Evolutionary conservation across 768 basidiomycete genomes (phyloP).

Genomic region (Rhodotorula paludigena): DNA sequence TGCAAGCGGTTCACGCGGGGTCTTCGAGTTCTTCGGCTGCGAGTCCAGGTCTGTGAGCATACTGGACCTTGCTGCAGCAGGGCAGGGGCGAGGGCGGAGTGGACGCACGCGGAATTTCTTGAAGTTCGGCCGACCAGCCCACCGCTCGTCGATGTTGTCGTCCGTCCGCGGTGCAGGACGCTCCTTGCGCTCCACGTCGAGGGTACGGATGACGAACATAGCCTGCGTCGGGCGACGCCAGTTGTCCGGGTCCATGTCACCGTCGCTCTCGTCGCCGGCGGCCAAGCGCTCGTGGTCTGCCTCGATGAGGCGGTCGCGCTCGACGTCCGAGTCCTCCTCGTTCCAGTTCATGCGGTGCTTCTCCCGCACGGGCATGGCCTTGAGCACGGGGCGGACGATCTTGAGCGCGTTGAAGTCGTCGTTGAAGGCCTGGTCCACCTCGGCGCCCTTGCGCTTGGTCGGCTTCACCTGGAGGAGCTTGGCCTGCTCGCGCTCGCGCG

Average conservation of each 20-base stretch:
- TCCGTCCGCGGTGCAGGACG: conserved; percentile 4
- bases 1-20: conserved; percentile 4
- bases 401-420: conserved; percentile 41
- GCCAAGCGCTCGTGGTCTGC: conserved; percentile 16
- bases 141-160: conserved; percentile 10
- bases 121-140: conserved; percentile 29
- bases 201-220: conserved; percentile 28
- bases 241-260: conserved; percentile 29
- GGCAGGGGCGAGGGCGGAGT: too few relatives aligned
- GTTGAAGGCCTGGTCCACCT: conserved; percentile 25
- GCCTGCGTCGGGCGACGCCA: conserved; percentile 29
- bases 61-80: too few relatives aligned
- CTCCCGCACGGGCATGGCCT: conserved; percentile 17
- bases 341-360: conserved; percentile 23
- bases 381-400: conserved; percentile 27
- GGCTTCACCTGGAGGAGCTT: conserved; percentile 32
- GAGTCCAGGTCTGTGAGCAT: neutral
- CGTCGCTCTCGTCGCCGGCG: neutral
- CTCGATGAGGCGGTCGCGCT: conserved; percentile 14
- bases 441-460: conserved; percentile 22
- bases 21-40: conserved; percentile 33
- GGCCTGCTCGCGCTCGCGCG: conserved; percentile 10
- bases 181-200: conserved; percentile 25
- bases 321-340: conserved; percentile 33
- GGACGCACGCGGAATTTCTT: conserved; percentile 34